Evolutionary conservation across 768 basidiomycete species (phyloP).

Genomic region (Pleurotus tuoliensis): DNA sequence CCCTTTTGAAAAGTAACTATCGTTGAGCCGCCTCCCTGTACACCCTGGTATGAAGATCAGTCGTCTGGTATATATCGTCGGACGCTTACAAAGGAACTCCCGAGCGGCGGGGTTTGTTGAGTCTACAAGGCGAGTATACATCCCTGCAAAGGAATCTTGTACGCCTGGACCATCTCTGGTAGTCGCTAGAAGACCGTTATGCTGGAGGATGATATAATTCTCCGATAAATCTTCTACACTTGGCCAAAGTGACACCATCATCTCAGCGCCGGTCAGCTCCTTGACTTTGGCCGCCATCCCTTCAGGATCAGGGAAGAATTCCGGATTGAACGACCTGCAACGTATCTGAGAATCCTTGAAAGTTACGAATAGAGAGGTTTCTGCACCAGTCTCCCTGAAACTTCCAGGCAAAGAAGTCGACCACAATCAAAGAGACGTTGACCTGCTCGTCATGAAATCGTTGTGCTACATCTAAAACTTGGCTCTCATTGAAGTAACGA

Average conservation of each 20-base stretch:
- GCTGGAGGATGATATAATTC: conserved; percentile 28
- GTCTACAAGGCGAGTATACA: conserved; percentile 32
- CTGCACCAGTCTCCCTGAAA: conserved; percentile 33
- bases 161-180: conserved; percentile 32
- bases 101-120: conserved; percentile 32
- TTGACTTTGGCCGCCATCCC: conserved; percentile 30
- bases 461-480: conserved; percentile 30
- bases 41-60: not conserved
- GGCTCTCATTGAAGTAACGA: conserved; percentile 32
- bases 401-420: conserved; percentile 34
- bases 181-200: conserved; percentile 27
- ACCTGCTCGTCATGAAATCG: conserved; percentile 32
- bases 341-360: not conserved
- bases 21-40: conserved; percentile 29
- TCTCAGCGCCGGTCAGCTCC: conserved; percentile 30
- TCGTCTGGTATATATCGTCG: too few species aligned
- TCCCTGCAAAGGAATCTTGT: conserved; percentile 30
- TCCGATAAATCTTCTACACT: conserved; percentile 33
- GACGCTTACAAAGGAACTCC: conserved; percentile 28
- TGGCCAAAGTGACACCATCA: conserved; percentile 37
- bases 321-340: conserved; percentile 29
- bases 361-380: too few species aligned
- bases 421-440: conserved; percentile 30
- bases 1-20: conserved; percentile 32
- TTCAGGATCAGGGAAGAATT: conserved; percentile 30